Base-by-base conservation (phyloP, 805 yeast species). In the Cyberlindnera maclurae region DNA sequence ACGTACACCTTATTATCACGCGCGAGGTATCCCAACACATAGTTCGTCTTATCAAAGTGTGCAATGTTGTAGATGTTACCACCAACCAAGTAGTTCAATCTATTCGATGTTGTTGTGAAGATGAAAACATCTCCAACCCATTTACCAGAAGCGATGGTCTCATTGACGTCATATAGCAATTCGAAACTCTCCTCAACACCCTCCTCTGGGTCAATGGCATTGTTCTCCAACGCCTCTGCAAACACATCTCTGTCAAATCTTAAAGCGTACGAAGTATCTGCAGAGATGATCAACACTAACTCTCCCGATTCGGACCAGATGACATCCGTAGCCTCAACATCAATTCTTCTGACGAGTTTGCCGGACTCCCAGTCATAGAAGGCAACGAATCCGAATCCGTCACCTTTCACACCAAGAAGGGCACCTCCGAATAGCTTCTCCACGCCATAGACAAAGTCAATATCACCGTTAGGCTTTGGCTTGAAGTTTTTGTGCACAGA, bases 61-160 rank as follows among this genome's bases (percentile, higher is more conserved):
- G 90, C 88, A 62, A 93, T 75, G 58, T 88, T 93, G 61, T 87
- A 86, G 17, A 84, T 79, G 55, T 88, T 85, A 29, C 95, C 95
- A 52, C 98, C 98, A 44, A 93, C 97, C 45, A 88, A 75, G 60
- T 93, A 93, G 64, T 89, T 90, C 57, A 93, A 71, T 62, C 97
- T 78, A 65, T 88, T 86, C 17, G 94, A 71, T 15, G 78, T 56
- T 3, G 97, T 87, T 12, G 97, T 86, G 67, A 82, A 93, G 38
- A 93, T 77, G 60, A 90, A 89, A 33, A 93, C 97, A 66, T 93
- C 97, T 49, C 97, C 98, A 53, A 89, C 88, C 88, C 97, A 93
- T 60, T 80, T 82, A 55, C 97, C 97, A 22, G 95, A 81, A 43
- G 84, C 77, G 29, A 90, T 75, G 15, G 79, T 65, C 59, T 93